These are phyloP conservation scores for Adenanthera pavonina DNA, from an alignment of 306 rosid species.

Conservation along the genomic window DNA sequence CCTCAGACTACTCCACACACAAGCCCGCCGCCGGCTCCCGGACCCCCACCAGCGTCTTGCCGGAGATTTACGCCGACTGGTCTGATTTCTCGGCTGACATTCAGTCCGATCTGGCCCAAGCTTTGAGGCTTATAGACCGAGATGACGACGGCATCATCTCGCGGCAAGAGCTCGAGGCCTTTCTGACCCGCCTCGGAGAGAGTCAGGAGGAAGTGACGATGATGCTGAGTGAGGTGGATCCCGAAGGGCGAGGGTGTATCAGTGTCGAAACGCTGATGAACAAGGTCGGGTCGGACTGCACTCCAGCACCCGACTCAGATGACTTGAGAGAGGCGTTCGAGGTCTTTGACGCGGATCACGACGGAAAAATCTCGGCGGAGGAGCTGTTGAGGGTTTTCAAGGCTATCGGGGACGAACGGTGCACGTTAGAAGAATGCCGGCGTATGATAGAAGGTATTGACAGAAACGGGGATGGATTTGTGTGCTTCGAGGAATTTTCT, in stretches of 20 bases:
- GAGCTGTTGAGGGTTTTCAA: constrained; percentile 69
- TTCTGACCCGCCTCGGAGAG: constrained; percentile 61
- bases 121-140: constrained; percentile 62
- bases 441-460: constrained; percentile 86
- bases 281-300: constrained; percentile 54
- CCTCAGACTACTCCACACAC: constrained; percentile 40
- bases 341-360: constrained; percentile 76
- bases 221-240: constrained; percentile 75
- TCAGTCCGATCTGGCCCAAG: constrained; percentile 51
- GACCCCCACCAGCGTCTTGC: constrained; percentile 84
- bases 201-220: constrained; percentile 58
- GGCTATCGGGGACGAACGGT: constrained; percentile 76
- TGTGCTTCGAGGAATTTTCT: constrained; percentile 83
- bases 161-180: constrained; percentile 61
- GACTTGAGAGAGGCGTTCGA: constrained; percentile 66
- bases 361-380: constrained; percentile 87
- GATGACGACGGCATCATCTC: constrained; percentile 68
- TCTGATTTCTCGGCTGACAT: constrained; percentile 36
- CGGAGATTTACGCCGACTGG: constrained; percentile 55
- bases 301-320: constrained; percentile 43
- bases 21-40: constrained; percentile 40
- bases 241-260: constrained; percentile 51
- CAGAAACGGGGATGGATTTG: constrained; percentile 79
- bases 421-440: constrained; percentile 90
- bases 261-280: constrained; percentile 55